Evolutionary conservation across 2,329 filamentous ascomycete genomes (phyloP), one percentile per base, ranked within the genome.

Genomic region (Diplodia mutila): DNA sequence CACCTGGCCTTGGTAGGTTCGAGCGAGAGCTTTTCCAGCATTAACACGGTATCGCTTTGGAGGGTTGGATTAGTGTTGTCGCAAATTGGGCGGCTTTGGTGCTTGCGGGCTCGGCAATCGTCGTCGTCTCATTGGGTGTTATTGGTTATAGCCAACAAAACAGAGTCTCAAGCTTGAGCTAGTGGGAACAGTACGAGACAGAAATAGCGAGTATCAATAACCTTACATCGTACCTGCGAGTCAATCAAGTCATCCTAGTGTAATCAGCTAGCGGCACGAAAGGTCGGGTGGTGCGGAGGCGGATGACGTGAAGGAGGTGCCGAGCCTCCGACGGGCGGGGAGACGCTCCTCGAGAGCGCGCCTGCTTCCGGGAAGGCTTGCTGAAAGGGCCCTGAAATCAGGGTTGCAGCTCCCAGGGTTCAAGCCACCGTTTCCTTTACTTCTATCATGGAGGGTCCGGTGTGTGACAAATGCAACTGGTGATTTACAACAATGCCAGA

Each of bases 1-100:
- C 77, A 21, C 76, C 77, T 18, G 67, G 75, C n/a, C 66, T 78
- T 51, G 77, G 77, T 1, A 69, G 74, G 61, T 71, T 78, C 51
- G 77, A 79, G 69, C 72, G 75, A 59, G 67, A 65, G 54, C 69
- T 73, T 63, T 63, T 68, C 23, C 54, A 61, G 54, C 25, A 67
- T 8, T 67, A 42, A 14, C 7, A 21, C 42, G 27, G 37, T 37
- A 48, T 66, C 48, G 52, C 16, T 21, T 27, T 23, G 9, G 21
- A 25, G 11, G n/a, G 42, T 63, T 51, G 42, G 59, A 27, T 27
- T 23, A 51, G 32, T 25, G 46, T 8, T 63, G 59, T 18, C 59
- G 59, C 46, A 29, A 37, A 9, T 63, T 63, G 59, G 59, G 59
- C 59, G 59, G 59, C 42, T 63, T 51, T 63, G 59, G 59, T 21